phyloP scores from a whole-genome alignment of 805 yeast genomes.

The Candida khao-thaluensis region DNA sequence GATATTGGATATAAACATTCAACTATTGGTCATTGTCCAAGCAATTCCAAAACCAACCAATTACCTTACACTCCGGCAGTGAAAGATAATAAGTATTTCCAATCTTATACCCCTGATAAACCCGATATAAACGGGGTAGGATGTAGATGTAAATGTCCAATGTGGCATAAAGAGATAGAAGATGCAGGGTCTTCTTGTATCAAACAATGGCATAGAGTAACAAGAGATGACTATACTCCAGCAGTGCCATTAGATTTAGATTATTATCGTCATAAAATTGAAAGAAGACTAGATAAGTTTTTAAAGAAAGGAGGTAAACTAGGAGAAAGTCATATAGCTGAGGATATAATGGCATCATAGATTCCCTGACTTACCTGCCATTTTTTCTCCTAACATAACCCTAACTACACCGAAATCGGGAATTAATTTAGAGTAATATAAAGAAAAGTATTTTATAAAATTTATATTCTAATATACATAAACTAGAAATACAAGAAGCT shows the following conservation, averaged over 20 bases:
- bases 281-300: slow-evolving; percentile 19
- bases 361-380: not conserved
- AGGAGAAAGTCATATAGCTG: slow-evolving; percentile 16
- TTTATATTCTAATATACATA: slow-evolving; percentile 26
- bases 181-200: slow-evolving; percentile 53
- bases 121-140: slow-evolving; percentile 58
- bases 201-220: slow-evolving; percentile 46
- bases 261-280: slow-evolving; percentile 23
- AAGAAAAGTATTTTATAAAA: too few species aligned
- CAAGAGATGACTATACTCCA: slow-evolving; percentile 27
- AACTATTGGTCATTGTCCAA: slow-evolving; percentile 80
- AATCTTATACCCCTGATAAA: slow-evolving; percentile 28
- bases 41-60: slow-evolving; percentile 51
- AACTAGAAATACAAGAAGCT: slow-evolving; percentile 18
- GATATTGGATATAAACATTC: slow-evolving; percentile 91
- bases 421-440: too few species aligned
- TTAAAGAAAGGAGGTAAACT: slow-evolving; percentile 23
- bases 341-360: slow-evolving; percentile 1
- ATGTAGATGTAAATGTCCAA: slow-evolving; percentile 83
- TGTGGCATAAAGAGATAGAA: slow-evolving; percentile 50
- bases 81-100: slow-evolving; percentile 8
- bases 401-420: too few species aligned
- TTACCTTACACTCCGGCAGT: slow-evolving; percentile 40
- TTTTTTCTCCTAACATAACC: too few species aligned
- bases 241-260: slow-evolving; percentile 23